Evolutionary conservation across 805 yeast species (phyloP), one percentile per base, ranked within the genome.

Genomic region (Priceomyces carsonii): DNA sequence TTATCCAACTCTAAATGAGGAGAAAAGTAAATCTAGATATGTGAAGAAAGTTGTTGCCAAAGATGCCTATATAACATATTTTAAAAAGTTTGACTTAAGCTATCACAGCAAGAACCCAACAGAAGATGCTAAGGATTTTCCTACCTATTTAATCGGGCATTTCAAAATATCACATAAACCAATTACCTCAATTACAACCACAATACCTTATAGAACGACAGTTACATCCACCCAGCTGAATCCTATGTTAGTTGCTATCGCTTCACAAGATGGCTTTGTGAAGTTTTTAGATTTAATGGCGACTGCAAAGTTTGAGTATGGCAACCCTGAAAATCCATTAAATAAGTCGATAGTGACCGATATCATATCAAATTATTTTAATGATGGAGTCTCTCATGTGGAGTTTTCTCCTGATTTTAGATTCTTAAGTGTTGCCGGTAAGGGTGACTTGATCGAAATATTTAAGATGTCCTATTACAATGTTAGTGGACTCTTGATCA

Each of bases 261-360:
- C 83, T 0, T 64, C 79, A 5, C 84, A 78, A 41, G 88, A 82
- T 50, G 93, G 89, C 2, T 73, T 72, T 41, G 59, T 80, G 17
- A 60, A 84, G 30, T 46, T 84, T 12, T 61, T 84, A 30, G 82
- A 82, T 50, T 52, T 81, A 25, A 43, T 58, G 14, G 52, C 57
- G 15, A 60, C 72, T 5, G 47, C 46, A 32, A 53, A 49, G 13
- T 27, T 32, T 13, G 53, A 53, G 30, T 61, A 57, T 36, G 70
- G 65, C 4, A 43, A 50, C 31, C 36, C 45, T 5, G 26, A 36
- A 5, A 32, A 39, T 19, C 40, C 50, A n/a, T 42, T 44, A 27
- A 46, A 44, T 19, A 52, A 48, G 35, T 48, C 53, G 12, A 40
- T 66, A 6, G 47, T 66, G 8, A 53, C 76, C 1, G 90, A 82